A percentile compares a stretch with the other conserved stretches of the same genome.
These are phyloP conservation scores for Conticribra weissflogii DNA, from an alignment of 108 stramenopile genomes.

Conservation along the genomic window DNA sequence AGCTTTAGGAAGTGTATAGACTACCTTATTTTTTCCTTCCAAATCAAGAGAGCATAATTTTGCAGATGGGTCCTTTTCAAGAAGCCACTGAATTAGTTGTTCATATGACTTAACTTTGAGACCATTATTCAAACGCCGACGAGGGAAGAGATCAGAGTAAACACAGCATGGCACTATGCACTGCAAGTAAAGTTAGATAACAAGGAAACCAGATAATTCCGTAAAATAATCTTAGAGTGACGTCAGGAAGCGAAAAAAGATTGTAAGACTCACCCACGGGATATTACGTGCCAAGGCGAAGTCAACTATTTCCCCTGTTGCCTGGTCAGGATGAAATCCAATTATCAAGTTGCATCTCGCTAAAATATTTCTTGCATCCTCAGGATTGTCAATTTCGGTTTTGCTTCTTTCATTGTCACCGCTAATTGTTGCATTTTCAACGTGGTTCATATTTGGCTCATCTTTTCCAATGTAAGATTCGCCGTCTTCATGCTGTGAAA, in stretches of 20 bases:
- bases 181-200: not conserved
- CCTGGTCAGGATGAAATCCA: conserved; percentile 62
- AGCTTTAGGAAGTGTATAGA: conserved; percentile 33
- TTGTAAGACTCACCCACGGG: too few species aligned
- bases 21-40: conserved; percentile 52
- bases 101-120: conserved; percentile 37
- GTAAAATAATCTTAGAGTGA: not conserved
- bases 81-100: conserved; percentile 40
- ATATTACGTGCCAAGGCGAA: conserved; percentile 35
- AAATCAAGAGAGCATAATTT: conserved; percentile 36
- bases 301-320: conserved; percentile 51
- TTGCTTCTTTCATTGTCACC: not conserved
- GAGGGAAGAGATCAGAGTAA: conserved; percentile 35
- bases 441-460: not conserved
- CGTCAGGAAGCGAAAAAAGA: not conserved
- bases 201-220: too few species aligned
- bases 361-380: conserved; percentile 14
- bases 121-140: conserved; percentile 37
- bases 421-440: not conserved
- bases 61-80: conserved; percentile 34
- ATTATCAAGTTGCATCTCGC: conserved; percentile 33
- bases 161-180: conserved; percentile 59
- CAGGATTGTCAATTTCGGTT: conserved; percentile 18
- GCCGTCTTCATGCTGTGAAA: conserved; percentile 45
- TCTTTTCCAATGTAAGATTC: conserved; percentile 23